Base-by-base conservation (phyloP, 2,329 filamentous ascomycete species). In the Seiridium cupressi region DNA sequence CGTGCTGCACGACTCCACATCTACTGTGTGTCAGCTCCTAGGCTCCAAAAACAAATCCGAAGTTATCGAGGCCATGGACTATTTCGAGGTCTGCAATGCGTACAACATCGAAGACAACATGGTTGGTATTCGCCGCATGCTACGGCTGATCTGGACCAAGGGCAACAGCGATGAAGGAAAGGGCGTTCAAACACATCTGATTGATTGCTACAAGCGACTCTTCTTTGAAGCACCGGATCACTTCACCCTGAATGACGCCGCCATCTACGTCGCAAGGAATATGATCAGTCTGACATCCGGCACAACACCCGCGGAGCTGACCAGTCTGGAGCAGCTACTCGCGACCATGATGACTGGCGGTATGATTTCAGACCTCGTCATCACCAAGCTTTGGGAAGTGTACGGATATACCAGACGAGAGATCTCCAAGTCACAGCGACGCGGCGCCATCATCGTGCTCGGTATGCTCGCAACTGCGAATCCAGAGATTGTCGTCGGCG, bases 271-370 rank as follows among this genome's bases (percentile, higher is more conserved):
- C 69, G 94, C 94, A 34, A 88, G 93, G 63, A 99, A 98, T 76
- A 99, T 99, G 94, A 98, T 98, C 75, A 97, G 93, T 81, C 79
- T 99, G 70, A 99, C 95, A 0, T 98, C 97, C 74, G 94, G 93
- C 35, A 93, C 94, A 1, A 96, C 94, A 0, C 92, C 94, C 0
- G 95, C 96, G 1, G 95, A 99, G 73, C 80, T 99, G 58, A 99
- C 95, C 0, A 98, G 93, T 51, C 82, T 99, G 7, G 95, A 99
- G 75, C 95, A 99, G 75, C 82, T 99, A 3, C 82, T 99, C 5
- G 92, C 91, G 63, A 98, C 93, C 0, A 99, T 99, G 95, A 97
- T 97, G 92, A 96, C 93, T 76, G 89, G 89, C 44, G 92, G 92
- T 11, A 85, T 93, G 73, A 89, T 99, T 63, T 89, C 91, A 1